These are phyloP conservation scores for Pleurotus cornucopiae DNA, from an alignment of 768 basidiomycete species.

Conservation along the genomic window DNA sequence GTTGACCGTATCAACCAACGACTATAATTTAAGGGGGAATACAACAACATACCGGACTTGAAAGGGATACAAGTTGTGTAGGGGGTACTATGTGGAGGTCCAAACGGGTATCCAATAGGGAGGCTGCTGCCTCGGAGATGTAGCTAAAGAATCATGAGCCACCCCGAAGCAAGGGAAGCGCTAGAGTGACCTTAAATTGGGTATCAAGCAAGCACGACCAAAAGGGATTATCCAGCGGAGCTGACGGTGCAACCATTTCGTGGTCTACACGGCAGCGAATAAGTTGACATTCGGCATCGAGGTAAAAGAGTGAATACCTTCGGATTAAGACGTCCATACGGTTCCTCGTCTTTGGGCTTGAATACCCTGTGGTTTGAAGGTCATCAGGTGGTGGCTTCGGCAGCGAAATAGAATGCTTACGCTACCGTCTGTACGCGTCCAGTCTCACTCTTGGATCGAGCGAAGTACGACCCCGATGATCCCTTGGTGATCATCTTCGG, in stretches of 20 bases:
- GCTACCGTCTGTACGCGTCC: constrained; percentile 76
- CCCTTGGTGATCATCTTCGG: constrained; percentile 91
- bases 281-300: neutral
- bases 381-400: neutral
- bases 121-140: constrained; percentile 87
- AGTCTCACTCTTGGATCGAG: constrained; percentile 67
- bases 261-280: constrained; percentile 45
- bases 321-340: constrained; percentile 83
- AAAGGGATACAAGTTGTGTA: constrained; percentile 79
- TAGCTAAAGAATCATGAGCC: constrained; percentile 45
- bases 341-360: constrained; percentile 90
- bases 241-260: constrained; percentile 87
- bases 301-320: constrained; percentile 44
- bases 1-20: neutral
- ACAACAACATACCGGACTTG: constrained; percentile 53
- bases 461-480: constrained; percentile 89
- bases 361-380: constrained; percentile 55
- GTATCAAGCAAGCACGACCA: constrained; percentile 84
- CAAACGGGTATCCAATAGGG: constrained; percentile 72
- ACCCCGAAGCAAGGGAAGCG: constrained; percentile 2
- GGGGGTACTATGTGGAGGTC: constrained; percentile 79
- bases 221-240: constrained; percentile 90
- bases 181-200: constrained; percentile 67
- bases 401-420: constrained; percentile 38
- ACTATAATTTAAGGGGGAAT: neutral